These are phyloP conservation scores for Mortierella sp. DNA, from an alignment of 371 early-diverging fungal species.

Conservation along the genomic window DNA sequence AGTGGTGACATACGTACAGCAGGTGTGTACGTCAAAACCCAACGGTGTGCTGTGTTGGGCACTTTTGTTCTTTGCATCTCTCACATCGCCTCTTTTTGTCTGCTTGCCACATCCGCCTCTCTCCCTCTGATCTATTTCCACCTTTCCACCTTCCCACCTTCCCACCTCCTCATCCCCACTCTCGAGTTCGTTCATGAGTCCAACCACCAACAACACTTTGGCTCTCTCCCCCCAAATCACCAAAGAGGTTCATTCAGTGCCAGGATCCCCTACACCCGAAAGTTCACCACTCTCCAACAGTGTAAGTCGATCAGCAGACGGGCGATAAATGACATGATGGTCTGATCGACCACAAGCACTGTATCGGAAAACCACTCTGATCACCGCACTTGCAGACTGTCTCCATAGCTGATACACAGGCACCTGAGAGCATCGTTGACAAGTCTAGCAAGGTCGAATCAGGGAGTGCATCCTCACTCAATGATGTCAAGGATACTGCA, in stretches of 20 bases:
- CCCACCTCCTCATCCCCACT: neutral
- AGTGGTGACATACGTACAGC: no score
- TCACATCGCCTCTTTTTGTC: no score
- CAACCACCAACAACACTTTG: neutral
- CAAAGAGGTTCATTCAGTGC: slow-evolving; percentile 6
- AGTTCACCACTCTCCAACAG: slow-evolving; percentile 12
- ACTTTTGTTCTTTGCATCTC: no score
- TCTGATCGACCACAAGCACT: neutral
- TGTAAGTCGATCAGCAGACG: slow-evolving; percentile 11
- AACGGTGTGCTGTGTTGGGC: no score
- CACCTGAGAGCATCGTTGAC: slow-evolving; percentile 31
- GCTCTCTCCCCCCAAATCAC: neutral
- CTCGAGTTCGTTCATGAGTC: slow-evolving; percentile 10
- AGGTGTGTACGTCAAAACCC: no score
- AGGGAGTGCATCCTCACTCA: neutral
- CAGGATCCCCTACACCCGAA: slow-evolving; percentile 3
- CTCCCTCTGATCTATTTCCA: neutral
- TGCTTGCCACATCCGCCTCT: no score
- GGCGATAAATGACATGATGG: neutral
- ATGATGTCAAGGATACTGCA: neutral
- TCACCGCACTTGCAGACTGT: neutral
- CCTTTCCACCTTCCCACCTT: neutral
- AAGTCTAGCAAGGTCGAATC: slow-evolving; percentile 19
- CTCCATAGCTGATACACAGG: slow-evolving; percentile 14
- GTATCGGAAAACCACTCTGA: neutral